Evolutionary conservation across 2,329 filamentous ascomycete species (phyloP), one percentile per base, ranked within the genome.

Genomic region (Didymella pinodella): DNA sequence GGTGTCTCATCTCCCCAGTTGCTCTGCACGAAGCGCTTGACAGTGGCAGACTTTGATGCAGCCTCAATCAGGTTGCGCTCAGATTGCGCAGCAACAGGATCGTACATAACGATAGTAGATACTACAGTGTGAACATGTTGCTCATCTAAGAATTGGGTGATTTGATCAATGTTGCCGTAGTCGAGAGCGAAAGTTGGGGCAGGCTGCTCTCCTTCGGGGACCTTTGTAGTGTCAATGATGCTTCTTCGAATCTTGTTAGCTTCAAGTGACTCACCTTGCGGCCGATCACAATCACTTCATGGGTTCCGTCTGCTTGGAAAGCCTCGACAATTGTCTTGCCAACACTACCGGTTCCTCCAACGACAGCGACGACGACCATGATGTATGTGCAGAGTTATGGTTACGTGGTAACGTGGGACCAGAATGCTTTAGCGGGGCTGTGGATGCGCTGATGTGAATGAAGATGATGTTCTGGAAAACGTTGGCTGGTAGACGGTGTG

Each of bases 311-410:
- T 25, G 65, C 72, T 8, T 62, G 63, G 16, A 84, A 62, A 22
- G 73, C 78, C 18, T 84, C 81, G 20, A 84, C 78, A 29, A 85
- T 73, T 1, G 80, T 77, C 18, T 75, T 77, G 12, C 82, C 82
- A 1, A 84, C 69, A n/a, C 71, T 72, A 25, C 81, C 81, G 0
- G 78, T 79, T 14, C 82, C 82, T 48, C 82, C 82, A 5, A 80
- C 79, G 16, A 84, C 76, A 48, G 80, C 82, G 38, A 84, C 71
- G 20, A 77, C 67, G 14, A 72, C 65, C 80, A 81, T 81, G 43
- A 10, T 51, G 34, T 18, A 3, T 12, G 20, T 28, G 20, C 18
- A n/a, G 7, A 29, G 26, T 28, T n/a, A n/a, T 4, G 16, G 2
- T 50, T 14, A 22, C 2, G 18, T 11, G 3, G 2, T 20, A 2